Evolutionary conservation across 768 basidiomycete genomes (phyloP).

Genomic region (Mrakia blollopis): DNA sequence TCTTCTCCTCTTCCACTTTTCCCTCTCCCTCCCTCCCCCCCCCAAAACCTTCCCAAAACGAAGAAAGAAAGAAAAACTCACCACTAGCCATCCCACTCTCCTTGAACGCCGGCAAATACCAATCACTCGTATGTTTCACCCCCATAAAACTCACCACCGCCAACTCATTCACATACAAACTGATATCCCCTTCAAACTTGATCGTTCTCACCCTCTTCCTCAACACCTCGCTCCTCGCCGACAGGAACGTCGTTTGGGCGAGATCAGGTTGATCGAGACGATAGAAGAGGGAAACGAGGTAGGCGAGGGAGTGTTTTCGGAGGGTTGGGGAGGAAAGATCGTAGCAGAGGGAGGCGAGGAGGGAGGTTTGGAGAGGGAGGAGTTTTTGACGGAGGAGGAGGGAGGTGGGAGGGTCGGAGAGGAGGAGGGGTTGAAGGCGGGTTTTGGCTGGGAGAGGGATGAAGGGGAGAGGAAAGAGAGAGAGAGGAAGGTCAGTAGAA

Average conservation of each 20-base stretch:
- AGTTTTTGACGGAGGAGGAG: conserved; percentile 58
- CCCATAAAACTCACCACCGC: conserved; percentile 86
- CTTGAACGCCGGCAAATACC: conserved; percentile 92
- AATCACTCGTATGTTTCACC: conserved; percentile 95
- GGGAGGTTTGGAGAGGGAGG: conserved; percentile 58
- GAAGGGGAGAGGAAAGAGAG: not conserved
- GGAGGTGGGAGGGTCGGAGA: not conserved
- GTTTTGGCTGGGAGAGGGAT: conserved; percentile 16
- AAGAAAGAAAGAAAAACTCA: conserved; percentile 48
- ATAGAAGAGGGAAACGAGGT: conserved; percentile 64
- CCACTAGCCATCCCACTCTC: conserved; percentile 92
- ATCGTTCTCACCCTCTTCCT: conserved; percentile 76
- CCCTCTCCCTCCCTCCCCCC: not conserved
- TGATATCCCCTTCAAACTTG: conserved; percentile 80
- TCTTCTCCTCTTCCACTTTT: not conserved
- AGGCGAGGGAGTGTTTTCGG: conserved; percentile 68
- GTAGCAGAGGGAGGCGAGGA: conserved; percentile 65
- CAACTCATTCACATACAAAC: conserved; percentile 77
- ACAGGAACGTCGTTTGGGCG: conserved; percentile 76
- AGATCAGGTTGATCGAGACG: conserved; percentile 70
- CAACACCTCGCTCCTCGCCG: conserved; percentile 69
- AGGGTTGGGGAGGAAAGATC: conserved; percentile 70
- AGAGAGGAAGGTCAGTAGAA: conserved; percentile 2
- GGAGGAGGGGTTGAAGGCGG: not conserved
- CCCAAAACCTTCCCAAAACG: not conserved